A percentile compares a stretch with the other conserved stretches of the same genome.
Conservation (phyloP, 148 eudicot species). For the Linanthus parryae region DNA sequence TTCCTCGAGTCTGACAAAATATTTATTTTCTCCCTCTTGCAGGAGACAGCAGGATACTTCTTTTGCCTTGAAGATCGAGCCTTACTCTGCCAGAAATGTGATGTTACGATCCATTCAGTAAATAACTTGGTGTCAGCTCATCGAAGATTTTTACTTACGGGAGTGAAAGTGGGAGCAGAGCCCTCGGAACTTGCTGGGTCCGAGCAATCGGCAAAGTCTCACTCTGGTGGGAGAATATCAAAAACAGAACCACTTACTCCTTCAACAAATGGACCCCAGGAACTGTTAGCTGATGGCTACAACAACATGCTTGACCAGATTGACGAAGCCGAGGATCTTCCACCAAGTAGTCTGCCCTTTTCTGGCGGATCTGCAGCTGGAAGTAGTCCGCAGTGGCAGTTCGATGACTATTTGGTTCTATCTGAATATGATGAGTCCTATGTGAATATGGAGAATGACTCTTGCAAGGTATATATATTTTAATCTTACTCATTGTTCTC, state of each 20-base stretch:
- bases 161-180: conserved; percentile 86
- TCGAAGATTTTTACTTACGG: conserved; percentile 83
- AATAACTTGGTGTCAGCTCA: conserved; percentile 68
- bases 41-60: conserved; percentile 89
- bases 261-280: conserved; percentile 23
- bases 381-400: conserved; percentile 56
- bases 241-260: conserved; percentile 32
- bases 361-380: conserved; percentile 60
- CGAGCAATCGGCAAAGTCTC: conserved; percentile 45
- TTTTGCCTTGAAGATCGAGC: conserved; percentile 96
- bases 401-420: conserved; percentile 62
- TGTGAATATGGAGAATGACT: conserved; percentile 38
- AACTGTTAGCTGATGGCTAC: conserved; percentile 26
- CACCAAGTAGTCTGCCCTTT: conserved; percentile 34
- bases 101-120: conserved; percentile 73
- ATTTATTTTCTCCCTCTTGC: too few species aligned
- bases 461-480: conserved; percentile 91
- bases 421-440: conserved; percentile 50
- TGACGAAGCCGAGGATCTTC: conserved; percentile 27
- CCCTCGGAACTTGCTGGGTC: conserved; percentile 40
- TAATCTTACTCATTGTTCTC: too few species aligned
- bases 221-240: conserved; percentile 35
- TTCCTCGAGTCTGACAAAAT: too few species aligned
- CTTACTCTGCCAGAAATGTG: conserved; percentile 83
- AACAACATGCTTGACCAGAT: conserved; percentile 30